Conservation (phyloP, 768 basidiomycete genomes). For the Leccinellum rugosiceps region DNA sequence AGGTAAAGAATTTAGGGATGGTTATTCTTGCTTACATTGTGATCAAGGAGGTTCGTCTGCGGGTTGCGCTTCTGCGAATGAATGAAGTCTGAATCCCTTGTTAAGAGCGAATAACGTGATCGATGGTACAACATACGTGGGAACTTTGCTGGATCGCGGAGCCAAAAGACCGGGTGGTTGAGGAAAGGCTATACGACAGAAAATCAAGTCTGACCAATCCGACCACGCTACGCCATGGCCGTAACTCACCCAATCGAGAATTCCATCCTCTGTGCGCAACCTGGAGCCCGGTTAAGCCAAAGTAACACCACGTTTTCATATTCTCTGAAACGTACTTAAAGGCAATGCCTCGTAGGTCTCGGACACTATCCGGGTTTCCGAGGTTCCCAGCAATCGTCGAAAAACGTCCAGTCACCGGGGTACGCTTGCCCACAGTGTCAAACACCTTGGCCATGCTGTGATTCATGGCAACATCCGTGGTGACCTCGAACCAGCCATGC, state of each 20-base stretch:
- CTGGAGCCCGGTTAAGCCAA: slow-evolving; percentile 12
- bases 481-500: slow-evolving; percentile 18
- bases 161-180: slow-evolving; percentile 48
- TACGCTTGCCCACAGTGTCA: slow-evolving; percentile 15
- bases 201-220: background rate
- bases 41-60: slow-evolving; percentile 47
- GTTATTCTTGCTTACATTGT: slow-evolving; percentile 21
- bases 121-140: slow-evolving; percentile 31
- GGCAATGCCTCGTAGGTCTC: slow-evolving; percentile 55
- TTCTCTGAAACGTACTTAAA: slow-evolving; percentile 37
- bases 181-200: slow-evolving; percentile 28
- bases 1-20: background rate
- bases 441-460: slow-evolving; percentile 17
- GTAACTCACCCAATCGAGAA: slow-evolving; percentile 34
- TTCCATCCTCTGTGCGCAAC: slow-evolving; percentile 37
- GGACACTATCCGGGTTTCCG: slow-evolving; percentile 45
- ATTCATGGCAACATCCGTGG: slow-evolving; percentile 13
- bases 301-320: background rate
- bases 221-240: slow-evolving; percentile 8
- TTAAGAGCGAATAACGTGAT: background rate
- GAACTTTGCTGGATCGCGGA: slow-evolving; percentile 47
- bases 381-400: slow-evolving; percentile 54
- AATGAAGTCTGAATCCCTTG: slow-evolving; percentile 25
- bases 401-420: slow-evolving; percentile 36
- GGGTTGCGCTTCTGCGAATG: slow-evolving; percentile 44